Conservation (phyloP, 2,329 filamentous ascomycete genomes). For the Aspergillus carbonarius region DNA sequence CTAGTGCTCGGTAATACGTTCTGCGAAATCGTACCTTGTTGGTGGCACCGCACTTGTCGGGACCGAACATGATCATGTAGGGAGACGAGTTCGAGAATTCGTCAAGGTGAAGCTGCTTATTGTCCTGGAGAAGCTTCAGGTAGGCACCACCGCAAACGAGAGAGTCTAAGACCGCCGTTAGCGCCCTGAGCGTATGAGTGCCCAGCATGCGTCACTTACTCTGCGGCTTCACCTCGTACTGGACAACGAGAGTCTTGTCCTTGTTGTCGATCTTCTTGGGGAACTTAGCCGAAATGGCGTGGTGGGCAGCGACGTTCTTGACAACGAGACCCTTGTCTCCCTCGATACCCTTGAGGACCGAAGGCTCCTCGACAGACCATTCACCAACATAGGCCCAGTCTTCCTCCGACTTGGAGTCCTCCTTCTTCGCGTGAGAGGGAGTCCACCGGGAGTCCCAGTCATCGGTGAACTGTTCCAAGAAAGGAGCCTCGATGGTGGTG, state of each 20-base stretch:
- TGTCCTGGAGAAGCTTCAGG: slow-evolving; percentile 97
- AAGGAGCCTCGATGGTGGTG: slow-evolving; percentile 82
- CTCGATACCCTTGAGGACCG: slow-evolving; percentile 84
- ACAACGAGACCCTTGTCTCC: slow-evolving; percentile 96
- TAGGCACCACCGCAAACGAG: slow-evolving; percentile 98
- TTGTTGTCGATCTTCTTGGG: slow-evolving; percentile 95
- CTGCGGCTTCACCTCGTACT: slow-evolving; percentile 99
- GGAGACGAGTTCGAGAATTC: slow-evolving; percentile 98
- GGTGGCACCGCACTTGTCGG: slow-evolving; percentile 97
- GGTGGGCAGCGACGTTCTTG: slow-evolving; percentile 97
- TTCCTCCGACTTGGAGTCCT: slow-evolving; percentile 73
- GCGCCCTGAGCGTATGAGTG: background rate
- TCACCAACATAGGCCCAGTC: slow-evolving; percentile 98
- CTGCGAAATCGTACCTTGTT: slow-evolving; percentile 72
- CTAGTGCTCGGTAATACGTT: background rate
- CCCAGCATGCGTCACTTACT: slow-evolving; percentile 59
- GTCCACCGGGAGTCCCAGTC: slow-evolving; percentile 95
- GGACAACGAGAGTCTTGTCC: slow-evolving; percentile 93
- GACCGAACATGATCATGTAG: slow-evolving; percentile 99
- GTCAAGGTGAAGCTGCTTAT: slow-evolving; percentile 92
- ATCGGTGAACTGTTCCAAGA: slow-evolving; percentile 97
- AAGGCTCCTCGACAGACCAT: slow-evolving; percentile 95
- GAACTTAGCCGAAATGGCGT: slow-evolving; percentile 99
- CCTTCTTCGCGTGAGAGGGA: slow-evolving; percentile 95
- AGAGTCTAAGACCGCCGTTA: slow-evolving; percentile 61